A percentile compares a stretch with the other conserved stretches of the same genome.
Conservation (phyloP, 169 alveolate genomes). For the Plasmodium blacklocki region DNA sequence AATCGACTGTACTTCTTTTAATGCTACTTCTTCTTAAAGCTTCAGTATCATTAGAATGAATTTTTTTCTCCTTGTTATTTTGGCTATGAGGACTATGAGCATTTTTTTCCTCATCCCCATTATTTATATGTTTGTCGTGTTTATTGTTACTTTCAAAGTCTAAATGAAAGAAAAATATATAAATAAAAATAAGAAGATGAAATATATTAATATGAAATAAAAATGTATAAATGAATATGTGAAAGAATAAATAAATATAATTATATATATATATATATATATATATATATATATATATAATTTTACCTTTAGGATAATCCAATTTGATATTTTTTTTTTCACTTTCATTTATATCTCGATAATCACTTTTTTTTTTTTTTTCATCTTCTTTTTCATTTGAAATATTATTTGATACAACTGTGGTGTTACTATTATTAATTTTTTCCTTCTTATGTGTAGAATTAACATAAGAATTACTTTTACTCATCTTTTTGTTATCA, state of each 20-base stretch:
- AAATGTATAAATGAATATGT: too few relatives aligned
- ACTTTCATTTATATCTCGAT: not conserved
- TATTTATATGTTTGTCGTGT: conserved; percentile 1
- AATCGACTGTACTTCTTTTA: conserved; percentile 3
- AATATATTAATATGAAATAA: too few relatives aligned
- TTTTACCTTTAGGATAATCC: not conserved
- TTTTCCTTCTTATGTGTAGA: not conserved
- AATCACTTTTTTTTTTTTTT: not conserved
- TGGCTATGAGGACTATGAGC: not conserved
- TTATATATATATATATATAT: too few relatives aligned
- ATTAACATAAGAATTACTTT: not conserved
- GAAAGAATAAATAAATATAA: too few relatives aligned
- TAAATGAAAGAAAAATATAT: not conserved
- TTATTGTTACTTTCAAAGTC: not conserved
- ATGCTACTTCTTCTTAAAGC: not conserved
- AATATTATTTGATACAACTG: too few relatives aligned
- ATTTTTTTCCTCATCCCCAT: not conserved
- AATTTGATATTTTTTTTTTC: conserved; percentile 1
- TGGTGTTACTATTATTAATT: too few relatives aligned
- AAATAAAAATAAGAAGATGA: too few relatives aligned
- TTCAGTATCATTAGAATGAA: not conserved
- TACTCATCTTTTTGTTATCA: not conserved
- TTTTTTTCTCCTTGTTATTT: not conserved
- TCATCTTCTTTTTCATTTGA: not conserved
- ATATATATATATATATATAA: too few relatives aligned